Percentiles rank a stretch among this genome's conserved stretches.
phyloP scores from a whole-genome alignment of 129 eudicot species.

The Dittrichia graveolens region DNA sequence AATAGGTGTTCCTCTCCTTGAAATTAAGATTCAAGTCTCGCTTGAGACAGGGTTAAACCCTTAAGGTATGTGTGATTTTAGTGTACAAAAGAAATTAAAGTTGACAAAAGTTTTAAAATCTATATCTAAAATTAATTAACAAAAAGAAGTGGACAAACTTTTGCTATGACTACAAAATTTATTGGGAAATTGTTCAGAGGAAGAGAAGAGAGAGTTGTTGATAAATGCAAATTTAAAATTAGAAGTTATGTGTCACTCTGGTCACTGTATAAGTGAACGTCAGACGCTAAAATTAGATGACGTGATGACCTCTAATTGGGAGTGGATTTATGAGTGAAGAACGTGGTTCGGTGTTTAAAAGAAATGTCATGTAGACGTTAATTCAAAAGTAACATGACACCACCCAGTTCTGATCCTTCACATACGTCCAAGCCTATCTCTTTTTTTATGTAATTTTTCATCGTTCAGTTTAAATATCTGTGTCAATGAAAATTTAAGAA shows the following conservation, averaged over 20 bases:
- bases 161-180: neutral
- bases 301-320: slow-evolving; percentile 12
- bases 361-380: too few species aligned
- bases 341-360: neutral
- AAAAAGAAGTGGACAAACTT: slow-evolving; percentile 8
- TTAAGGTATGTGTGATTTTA: too few species aligned
- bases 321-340: neutral
- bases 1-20: too few species aligned
- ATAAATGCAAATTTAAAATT: slow-evolving; percentile 28
- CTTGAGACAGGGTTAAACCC: too few species aligned
- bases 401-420: slow-evolving; percentile 28
- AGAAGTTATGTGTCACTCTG: slow-evolving; percentile 11
- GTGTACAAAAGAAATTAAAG: too few species aligned
- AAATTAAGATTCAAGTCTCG: too few species aligned
- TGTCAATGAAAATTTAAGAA: neutral
- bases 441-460: neutral
- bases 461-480: neutral
- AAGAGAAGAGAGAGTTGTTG: slow-evolving; percentile 26
- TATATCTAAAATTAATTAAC: neutral
- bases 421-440: slow-evolving; percentile 28
- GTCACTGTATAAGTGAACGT: neutral
- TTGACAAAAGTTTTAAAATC: too few species aligned
- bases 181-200: slow-evolving; percentile 14
- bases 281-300: slow-evolving; percentile 14
- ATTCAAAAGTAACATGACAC: slow-evolving; percentile 21